Base-by-base conservation (phyloP, 441 rosid species). In the Breynia disticha region DNA sequence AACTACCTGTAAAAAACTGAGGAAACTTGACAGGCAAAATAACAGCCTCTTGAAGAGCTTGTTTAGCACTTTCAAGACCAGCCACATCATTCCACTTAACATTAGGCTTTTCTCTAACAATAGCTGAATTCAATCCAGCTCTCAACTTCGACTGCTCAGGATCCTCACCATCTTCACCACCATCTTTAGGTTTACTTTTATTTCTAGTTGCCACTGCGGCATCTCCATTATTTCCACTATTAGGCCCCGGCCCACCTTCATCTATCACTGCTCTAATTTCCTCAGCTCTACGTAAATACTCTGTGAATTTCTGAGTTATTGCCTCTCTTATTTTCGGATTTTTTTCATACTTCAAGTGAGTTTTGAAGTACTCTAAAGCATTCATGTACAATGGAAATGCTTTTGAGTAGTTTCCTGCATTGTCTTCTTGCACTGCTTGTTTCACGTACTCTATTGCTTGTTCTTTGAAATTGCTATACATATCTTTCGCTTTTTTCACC, bases 391-490 rank as follows among this genome's bases (percentile, higher is more conserved):
- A 65, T 70, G 95, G 97, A 44, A 91, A 88, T 24, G 98, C 98
- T 59, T 84, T 91, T 18, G 78, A 74, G 78, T 91, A 91, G 68
- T 91, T 88, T 13, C 97, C 98, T 0, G 85, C 95, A 76, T 86
- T 86, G 44, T 91, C 98, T 52, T 86, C 98, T 15, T 73, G 78
- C 2, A 91, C 97, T 5, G 98, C 98, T 68, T 91, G 98, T 72
- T 83, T 81, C 62, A 84, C 98, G 73, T 84, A 93, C 88, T 88
- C 97, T 66, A 88, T 93, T 28, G 96, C 98, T 76, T 91, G 97
- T 63, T 91, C 94, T 68, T 91, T 91, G 70, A 88, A 88, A 79
- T 91, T 88, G 96, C 96, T 93, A 68, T 93, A 93, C 98, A 91
- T 93, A 52, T 19, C 63, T 58, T 51, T 46, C 8, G 12, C 15